Percentiles rank a stretch among this genome's conserved stretches.
phyloP scores from a whole-genome alignment of 2,329 filamentous ascomycete genomes.

The Fusarium pininemorale region DNA sequence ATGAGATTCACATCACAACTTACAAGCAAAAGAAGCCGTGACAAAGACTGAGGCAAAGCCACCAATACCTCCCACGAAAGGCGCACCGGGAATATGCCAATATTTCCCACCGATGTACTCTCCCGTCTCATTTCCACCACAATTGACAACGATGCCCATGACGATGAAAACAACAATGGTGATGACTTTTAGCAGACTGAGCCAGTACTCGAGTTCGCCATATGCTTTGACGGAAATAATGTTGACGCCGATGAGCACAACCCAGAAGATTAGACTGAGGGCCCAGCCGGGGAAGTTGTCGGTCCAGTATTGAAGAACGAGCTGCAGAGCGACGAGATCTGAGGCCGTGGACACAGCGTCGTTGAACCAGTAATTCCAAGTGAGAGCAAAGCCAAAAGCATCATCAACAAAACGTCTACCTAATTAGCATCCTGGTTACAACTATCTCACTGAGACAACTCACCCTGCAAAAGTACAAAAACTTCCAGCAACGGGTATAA shows the following conservation, averaged over 20 bases:
- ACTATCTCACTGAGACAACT: slow-evolving; percentile 12
- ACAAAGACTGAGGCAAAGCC: slow-evolving; percentile 71
- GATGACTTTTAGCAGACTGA: slow-evolving; percentile 63
- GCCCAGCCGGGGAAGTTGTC: slow-evolving; percentile 71
- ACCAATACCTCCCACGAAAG: slow-evolving; percentile 71
- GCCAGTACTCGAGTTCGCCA: slow-evolving; percentile 62
- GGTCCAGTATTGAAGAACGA: slow-evolving; percentile 70
- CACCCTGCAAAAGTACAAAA: slow-evolving; percentile 60
- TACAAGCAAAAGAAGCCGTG: slow-evolving; percentile 64
- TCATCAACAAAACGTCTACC: slow-evolving; percentile 60
- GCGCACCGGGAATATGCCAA: slow-evolving; percentile 67
- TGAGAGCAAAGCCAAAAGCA: slow-evolving; percentile 63
- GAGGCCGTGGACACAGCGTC: slow-evolving; percentile 64
- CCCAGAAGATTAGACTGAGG: slow-evolving; percentile 69
- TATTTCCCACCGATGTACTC: slow-evolving; percentile 67
- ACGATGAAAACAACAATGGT: slow-evolving; percentile 70
- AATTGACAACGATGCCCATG: slow-evolving; percentile 63
- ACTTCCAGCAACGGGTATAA: slow-evolving; percentile 59
- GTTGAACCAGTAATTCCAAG: slow-evolving; percentile 73
- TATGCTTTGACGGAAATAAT: slow-evolving; percentile 48
- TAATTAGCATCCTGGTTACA: not conserved
- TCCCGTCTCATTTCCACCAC: slow-evolving; percentile 62
- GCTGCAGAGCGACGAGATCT: slow-evolving; percentile 63
- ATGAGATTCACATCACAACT: slow-evolving; percentile 38
- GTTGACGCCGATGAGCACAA: slow-evolving; percentile 58